Base-by-base conservation (phyloP, 768 basidiomycete genomes). In the Mycena polygramma region DNA sequence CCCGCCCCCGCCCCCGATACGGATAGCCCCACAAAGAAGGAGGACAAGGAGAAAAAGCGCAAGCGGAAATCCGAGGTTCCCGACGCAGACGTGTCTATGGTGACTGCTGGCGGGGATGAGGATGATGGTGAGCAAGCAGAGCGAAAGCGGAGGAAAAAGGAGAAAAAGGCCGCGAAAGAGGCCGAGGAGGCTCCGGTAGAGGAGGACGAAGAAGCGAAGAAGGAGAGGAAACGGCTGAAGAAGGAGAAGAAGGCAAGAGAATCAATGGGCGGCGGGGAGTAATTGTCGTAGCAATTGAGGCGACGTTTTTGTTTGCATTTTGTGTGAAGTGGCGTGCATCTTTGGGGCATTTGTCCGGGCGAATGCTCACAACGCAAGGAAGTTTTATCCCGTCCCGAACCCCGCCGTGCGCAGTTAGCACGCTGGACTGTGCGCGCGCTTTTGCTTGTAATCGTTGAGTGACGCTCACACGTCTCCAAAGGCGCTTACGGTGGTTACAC, bases 1-100 rank as follows among this genome's bases (percentile, higher is more conserved):
- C 57, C 78, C 26, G 69, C 74, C 52, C 57, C 74, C 36, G 41
- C 75, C 57, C 59, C 80, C 61, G 64, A 77, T 72, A 71, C 75
- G 5, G 69, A 63, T 49, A 82, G 81, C 36, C 77, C 81, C 19
- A 75, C 82, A 10, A 84, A 83, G 75, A 81, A 83, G 63, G 85
- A 86, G 76, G 85, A 89, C 35, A 91, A 91, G 77, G 93, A 95
- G 77, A 94, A 94, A 83, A 97, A 97, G 78, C 89, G 94, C 62
- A 95, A 95, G 80, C 89, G 93, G 57, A 93, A 93, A 77, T 91
- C 91, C 1, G 92, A 90, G 71, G 85, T 77, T 10, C 79, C 81
- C 0, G 88, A 80, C 19, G 81, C 75, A n/a, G 83, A 87, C 63
- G 80, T 84, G 26, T 80, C 87, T 15, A 82, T 85, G 78, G 80